Conservation (phyloP, 441 rosid species). For the Aleurites moluccanus region DNA sequence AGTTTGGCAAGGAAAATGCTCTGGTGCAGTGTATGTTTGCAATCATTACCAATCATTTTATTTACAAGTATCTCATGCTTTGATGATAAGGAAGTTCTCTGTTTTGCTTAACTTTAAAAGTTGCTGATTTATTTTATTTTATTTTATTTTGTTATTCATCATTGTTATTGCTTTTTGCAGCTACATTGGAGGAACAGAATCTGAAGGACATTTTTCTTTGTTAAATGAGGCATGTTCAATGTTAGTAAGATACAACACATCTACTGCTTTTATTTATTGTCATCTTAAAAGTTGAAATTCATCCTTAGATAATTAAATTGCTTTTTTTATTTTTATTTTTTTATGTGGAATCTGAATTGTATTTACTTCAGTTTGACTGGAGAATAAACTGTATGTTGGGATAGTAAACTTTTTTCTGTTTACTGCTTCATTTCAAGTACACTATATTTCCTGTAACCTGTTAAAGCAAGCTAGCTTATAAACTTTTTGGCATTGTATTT, state of each 20-base stretch:
- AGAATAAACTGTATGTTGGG: not conserved
- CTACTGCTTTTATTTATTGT: not conserved
- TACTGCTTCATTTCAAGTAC: not conserved
- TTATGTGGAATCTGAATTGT: not conserved
- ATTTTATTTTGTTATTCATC: not conserved
- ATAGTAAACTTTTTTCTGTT: not conserved
- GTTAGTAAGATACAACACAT: slow-evolving; percentile 49
- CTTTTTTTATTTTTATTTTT: too few relatives aligned
- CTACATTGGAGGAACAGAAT: slow-evolving; percentile 87
- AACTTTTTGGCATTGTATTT: not conserved
- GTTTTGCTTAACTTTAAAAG: slow-evolving; percentile 25
- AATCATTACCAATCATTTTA: slow-evolving; percentile 24
- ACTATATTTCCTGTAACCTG: not conserved
- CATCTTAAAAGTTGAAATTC: not conserved
- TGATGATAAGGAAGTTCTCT: slow-evolving; percentile 15
- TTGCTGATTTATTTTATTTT: slow-evolving; percentile 2
- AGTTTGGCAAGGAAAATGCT: slow-evolving; percentile 95
- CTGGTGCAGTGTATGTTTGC: slow-evolving; percentile 97
- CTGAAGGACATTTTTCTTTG: slow-evolving; percentile 90
- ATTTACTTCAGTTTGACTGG: not conserved
- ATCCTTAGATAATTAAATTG: not conserved
- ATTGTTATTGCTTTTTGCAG: slow-evolving; percentile 45
- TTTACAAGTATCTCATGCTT: not conserved
- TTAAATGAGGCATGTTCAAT: slow-evolving; percentile 96
- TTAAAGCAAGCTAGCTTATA: slow-evolving; percentile 6